Percentiles rank a stretch among this genome's conserved stretches.
phyloP scores from a whole-genome alignment of 1,284 basidiomycete species.

The Moesziomyces aphidis region DNA sequence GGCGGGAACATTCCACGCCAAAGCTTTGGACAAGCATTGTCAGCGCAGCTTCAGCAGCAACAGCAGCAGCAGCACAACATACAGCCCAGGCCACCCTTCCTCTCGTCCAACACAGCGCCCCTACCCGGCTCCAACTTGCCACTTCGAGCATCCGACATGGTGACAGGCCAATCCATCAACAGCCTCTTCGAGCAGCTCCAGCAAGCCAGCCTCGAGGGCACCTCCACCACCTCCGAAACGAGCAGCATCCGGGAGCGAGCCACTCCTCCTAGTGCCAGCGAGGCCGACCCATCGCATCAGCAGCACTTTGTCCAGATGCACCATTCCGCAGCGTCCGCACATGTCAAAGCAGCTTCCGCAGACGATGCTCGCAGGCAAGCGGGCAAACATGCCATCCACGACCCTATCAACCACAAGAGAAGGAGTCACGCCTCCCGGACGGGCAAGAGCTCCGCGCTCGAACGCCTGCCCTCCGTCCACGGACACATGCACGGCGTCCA shows the following conservation, averaged over 20 bases:
- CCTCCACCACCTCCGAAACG: constrained; percentile 28
- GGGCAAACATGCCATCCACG: constrained; percentile 32
- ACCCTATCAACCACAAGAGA: constrained; percentile 37
- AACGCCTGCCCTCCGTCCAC: constrained; percentile 45
- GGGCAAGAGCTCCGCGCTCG: constrained; percentile 45
- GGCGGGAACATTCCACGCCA: constrained; percentile 11
- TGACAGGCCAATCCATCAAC: constrained; percentile 40
- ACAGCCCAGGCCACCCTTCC: constrained; percentile 29
- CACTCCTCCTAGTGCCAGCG: constrained; percentile 43
- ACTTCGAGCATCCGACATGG: constrained; percentile 38
- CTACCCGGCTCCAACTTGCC: constrained; percentile 21
- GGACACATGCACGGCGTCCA: constrained; percentile 42
- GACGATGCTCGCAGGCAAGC: constrained; percentile 52
- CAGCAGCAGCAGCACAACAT: constrained; percentile 5
- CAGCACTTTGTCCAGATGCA: constrained; percentile 26
- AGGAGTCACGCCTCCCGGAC: constrained; percentile 46
- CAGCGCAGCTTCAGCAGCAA: constrained; percentile 37
- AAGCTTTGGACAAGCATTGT: constrained; percentile 29
- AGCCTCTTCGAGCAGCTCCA: constrained; percentile 47
- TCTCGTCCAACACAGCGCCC: constrained; percentile 43
- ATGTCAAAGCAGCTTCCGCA: constrained; percentile 42
- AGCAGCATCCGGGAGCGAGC: constrained; percentile 33
- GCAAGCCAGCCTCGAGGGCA: constrained; percentile 36
- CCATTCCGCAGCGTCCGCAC: constrained; percentile 8
- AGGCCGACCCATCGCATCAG: constrained; percentile 32